A percentile compares a stretch with the other conserved stretches of the same genome.
Conservation (phyloP, 2,329 filamentous ascomycete genomes). For the Calonectria pseudoturangicola region DNA sequence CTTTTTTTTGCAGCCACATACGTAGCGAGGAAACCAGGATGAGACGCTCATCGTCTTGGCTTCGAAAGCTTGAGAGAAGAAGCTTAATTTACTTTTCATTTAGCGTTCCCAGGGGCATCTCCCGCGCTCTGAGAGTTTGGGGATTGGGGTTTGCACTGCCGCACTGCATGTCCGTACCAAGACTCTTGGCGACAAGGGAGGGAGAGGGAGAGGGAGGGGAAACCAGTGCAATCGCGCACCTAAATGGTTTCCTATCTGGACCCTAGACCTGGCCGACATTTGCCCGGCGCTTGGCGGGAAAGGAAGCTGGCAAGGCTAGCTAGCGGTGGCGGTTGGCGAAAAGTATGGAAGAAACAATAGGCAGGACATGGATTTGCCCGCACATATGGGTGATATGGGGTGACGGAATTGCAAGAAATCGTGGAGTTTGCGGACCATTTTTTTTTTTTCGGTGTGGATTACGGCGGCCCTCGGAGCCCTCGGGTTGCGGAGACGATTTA, state of each 20-base stretch:
- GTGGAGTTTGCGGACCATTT: constrained; percentile 1
- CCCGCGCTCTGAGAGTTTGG: constrained; percentile 9
- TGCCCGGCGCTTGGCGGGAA: constrained; percentile 31
- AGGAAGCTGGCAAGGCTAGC: constrained; percentile 10
- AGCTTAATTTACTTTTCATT: constrained; percentile 29
- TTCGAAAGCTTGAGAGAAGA: constrained; percentile 36
- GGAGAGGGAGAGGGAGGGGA: neutral
- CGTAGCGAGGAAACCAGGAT: constrained; percentile 4
- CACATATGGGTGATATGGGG: neutral
- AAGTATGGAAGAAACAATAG: constrained; percentile 9
- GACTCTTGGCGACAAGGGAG: constrained; percentile 48
- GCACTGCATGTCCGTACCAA: constrained; percentile 53
- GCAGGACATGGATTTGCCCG: neutral
- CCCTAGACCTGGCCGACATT: constrained; percentile 27
- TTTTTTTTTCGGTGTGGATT: neutral
- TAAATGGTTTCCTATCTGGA: constrained; percentile 6
- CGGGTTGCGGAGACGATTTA: constrained; percentile 25
- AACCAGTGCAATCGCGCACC: neutral
- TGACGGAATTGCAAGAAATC: neutral
- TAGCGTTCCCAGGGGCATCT: neutral
- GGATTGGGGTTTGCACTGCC: constrained; percentile 51
- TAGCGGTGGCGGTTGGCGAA: neutral
- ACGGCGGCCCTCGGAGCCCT: constrained; percentile 1
- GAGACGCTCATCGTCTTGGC: constrained; percentile 29
- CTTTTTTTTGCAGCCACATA: neutral